Percentiles rank a stretch among this genome's conserved stretches.
phyloP scores from a whole-genome alignment of 169 alveolate species.

The Ophryocystis elektroscirrha region DNA sequence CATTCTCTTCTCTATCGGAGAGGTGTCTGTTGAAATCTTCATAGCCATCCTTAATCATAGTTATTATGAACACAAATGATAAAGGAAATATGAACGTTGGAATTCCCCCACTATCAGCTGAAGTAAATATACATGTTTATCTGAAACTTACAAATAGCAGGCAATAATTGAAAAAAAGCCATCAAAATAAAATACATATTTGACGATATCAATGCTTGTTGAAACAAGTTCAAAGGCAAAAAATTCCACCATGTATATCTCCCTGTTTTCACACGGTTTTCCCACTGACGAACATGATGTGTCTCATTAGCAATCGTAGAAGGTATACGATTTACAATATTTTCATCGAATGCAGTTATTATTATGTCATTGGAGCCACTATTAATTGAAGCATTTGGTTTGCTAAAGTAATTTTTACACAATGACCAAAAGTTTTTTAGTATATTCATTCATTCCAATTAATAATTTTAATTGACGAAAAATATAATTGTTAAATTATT shows the following conservation, averaged over 20 bases:
- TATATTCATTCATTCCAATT: too few species aligned
- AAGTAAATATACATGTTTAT: constrained; percentile 10
- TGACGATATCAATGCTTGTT: constrained; percentile 4
- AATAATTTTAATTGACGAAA: too few species aligned
- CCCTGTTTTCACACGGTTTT: background rate
- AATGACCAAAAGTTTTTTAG: too few species aligned
- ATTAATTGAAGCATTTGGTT: too few species aligned
- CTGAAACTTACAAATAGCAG: constrained; percentile 6
- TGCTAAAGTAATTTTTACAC: too few species aligned
- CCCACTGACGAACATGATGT: background rate
- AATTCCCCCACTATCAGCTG: constrained; percentile 53
- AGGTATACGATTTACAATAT: background rate
- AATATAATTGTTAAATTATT: too few species aligned
- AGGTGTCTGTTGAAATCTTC: constrained; percentile 67
- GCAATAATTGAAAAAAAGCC: constrained; percentile 23
- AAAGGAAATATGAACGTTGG: constrained; percentile 68
- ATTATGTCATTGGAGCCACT: too few species aligned
- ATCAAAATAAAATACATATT: constrained; percentile 19
- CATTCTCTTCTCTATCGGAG: constrained; percentile 65
- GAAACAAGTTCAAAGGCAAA: background rate
- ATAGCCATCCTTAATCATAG: constrained; percentile 64
- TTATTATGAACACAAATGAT: constrained; percentile 61
- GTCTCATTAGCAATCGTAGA: background rate
- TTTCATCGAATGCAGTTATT: too few species aligned
- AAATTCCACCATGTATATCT: background rate